Conservation (phyloP, 345 rosid species). For the Hirschfeldia incana region DNA sequence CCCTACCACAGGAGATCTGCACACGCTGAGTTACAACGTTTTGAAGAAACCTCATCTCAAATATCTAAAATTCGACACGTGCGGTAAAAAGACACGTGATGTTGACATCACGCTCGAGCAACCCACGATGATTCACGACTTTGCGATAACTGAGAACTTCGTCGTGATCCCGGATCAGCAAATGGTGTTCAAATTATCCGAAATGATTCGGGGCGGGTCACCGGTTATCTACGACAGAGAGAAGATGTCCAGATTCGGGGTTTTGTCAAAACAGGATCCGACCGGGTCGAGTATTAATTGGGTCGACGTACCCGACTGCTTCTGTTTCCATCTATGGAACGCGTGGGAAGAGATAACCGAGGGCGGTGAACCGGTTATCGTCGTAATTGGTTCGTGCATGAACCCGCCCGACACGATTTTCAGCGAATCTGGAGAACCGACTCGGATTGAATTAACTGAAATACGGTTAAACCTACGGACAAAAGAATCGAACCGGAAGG, state of each 20-base stretch:
- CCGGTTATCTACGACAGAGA: conserved; percentile 54
- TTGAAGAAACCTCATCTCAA: conserved; percentile 55
- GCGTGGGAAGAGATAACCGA: conserved; percentile 67
- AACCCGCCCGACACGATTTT: conserved; percentile 69
- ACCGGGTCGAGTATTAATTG: conserved; percentile 50
- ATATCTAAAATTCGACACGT: conserved; percentile 52
- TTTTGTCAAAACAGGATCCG: conserved; percentile 45
- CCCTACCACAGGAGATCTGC: conserved; percentile 58
- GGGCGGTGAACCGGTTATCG: conserved; percentile 43
- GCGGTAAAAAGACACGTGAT: conserved; percentile 55
- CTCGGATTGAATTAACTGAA: conserved; percentile 50
- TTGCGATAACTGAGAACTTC: conserved; percentile 56
- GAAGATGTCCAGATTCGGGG: conserved; percentile 58
- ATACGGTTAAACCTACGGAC: conserved; percentile 59
- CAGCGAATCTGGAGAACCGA: conserved; percentile 41
- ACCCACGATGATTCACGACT: conserved; percentile 78
- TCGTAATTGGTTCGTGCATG: conserved; percentile 73
- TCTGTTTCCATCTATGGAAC: conserved; percentile 77
- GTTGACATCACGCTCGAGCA: conserved; percentile 46
- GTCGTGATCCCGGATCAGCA: conserved; percentile 74
- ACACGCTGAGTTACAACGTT: conserved; percentile 63
- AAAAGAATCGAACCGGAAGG: conserved; percentile 44
- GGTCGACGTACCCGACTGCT: conserved; percentile 59
- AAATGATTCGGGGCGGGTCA: conserved; percentile 75
- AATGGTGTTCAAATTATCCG: conserved; percentile 67